A percentile compares a stretch with the other conserved stretches of the same genome.
Evolutionary conservation across 306 rosid species (phyloP).

Genomic region (Vicia sativa): DNA sequence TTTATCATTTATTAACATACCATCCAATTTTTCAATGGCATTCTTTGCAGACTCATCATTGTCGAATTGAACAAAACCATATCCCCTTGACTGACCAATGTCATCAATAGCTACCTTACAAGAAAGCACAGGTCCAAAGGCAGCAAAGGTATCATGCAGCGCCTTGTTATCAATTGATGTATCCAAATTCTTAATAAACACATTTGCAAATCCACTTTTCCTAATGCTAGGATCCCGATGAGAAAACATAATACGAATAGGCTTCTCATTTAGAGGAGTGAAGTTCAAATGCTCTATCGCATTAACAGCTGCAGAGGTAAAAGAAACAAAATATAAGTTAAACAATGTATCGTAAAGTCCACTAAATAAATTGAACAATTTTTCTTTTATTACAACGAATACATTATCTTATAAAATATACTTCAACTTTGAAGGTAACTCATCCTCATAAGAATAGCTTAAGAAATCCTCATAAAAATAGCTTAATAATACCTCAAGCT

Average conservation of each 20-base stretch:
- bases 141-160: slow-evolving; percentile 21
- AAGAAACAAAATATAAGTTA: neutral
- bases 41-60: slow-evolving; percentile 3
- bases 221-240: slow-evolving; percentile 32
- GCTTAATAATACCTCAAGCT: too few relatives aligned
- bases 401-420: neutral
- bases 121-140: slow-evolving; percentile 25
- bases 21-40: slow-evolving; percentile 30
- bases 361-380: neutral
- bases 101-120: neutral
- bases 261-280: slow-evolving; percentile 25
- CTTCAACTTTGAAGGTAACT: neutral
- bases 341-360: neutral
- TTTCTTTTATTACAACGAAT: neutral
- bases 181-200: slow-evolving; percentile 21
- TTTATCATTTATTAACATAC: slow-evolving; percentile 26
- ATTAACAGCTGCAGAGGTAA: slow-evolving; percentile 3
- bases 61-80: slow-evolving; percentile 26
- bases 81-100: slow-evolving; percentile 13
- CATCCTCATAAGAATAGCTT: neutral
- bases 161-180: slow-evolving; percentile 18
- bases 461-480: neutral
- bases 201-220: slow-evolving; percentile 27
- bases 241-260: slow-evolving; percentile 23
- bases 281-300: slow-evolving; percentile 25